Evolutionary conservation across 495 filamentous ascomycete species (phyloP), one percentile per base, ranked within the genome.

Genomic region (Aspergillus kassunensis): DNA sequence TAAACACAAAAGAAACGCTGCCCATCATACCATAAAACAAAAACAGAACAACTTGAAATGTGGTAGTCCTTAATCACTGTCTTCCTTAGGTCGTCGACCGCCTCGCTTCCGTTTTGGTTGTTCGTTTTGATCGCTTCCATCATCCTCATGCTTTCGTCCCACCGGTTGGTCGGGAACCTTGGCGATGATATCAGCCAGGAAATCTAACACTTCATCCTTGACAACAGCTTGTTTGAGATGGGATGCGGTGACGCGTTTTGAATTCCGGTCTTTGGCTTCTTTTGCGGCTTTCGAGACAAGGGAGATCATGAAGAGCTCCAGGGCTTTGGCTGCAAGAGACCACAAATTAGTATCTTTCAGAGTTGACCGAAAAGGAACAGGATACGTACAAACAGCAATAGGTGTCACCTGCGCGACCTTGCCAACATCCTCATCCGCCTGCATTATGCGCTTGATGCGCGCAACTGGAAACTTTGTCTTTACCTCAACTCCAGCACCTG

Each of bases 361-460:
- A 40, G 24, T 25, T 21, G 18, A 8, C 46, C 3, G 7, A 31
- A 23, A 12, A 34, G 6, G 6, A 35, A 29, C 8, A 25, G n/a
- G 29, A 53, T 35, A 84, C 81, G 52, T 80, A 85, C 90, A 90
- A 44, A 97, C 91, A 41, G 88, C 91, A 60, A 95, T 91, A 2
- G 91, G 91, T 5, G 91, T 95, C 19, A 96, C 92, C 70, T 97
- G 95, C 7, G 93, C 90, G 3, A 99, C 95, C 72, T 99, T 99
- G 34, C 93, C 93, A 2, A 99, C 91, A 70, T 99, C 93, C 62
- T 99, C 93, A 63, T 99, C 93, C 6, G 93, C 93, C 69, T 99
- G 93, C 93, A 99, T 97, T 55, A 99, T 97, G 45, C 93, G 86
- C 80, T 99, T 99, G 68, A 97, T 99, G 43, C 93, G 82, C 51